Base-by-base conservation (phyloP, 768 basidiomycete species). In the Lactifluus subvellereus region DNA sequence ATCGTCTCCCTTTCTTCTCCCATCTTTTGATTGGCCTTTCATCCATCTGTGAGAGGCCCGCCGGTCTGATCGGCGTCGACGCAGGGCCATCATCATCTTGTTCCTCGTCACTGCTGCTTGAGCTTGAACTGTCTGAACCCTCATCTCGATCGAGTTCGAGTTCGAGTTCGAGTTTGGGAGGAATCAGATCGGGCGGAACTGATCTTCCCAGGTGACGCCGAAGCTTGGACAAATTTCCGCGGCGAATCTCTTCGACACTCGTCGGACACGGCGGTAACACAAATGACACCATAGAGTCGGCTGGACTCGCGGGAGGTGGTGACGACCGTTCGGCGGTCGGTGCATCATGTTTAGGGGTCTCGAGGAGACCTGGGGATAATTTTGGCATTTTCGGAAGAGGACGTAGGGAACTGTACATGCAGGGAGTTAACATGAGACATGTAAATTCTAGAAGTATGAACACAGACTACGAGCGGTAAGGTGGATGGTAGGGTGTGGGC, bases 1-100 rank as follows among this genome's bases (percentile, higher is more conserved):
- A 74, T 10, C 78, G 71, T 52, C 62, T 67, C 9, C 76, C 75
- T 20, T 72, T 74, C 65, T 74, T 74, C 67, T 80, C 79, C 33
- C 72, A 70, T 8, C 69, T 68, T 33, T 61, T 70, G 16, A 67
- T 60, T 5, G 60, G 32, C 40, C 57, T 8, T 9, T 53, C 56
- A 18, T 33, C 56, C 43, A 37, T 11, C 37, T 40, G 13, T 10
- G 45, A 40, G 52, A 58, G 20, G 43, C 50, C 33, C 3, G 37
- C 30, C 20, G 43, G 37, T 35, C 42, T 38, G 20, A 53, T 55
- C 14, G 3, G 43, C 2, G 13, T 13, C 0, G 35, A 22, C 30
- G 50, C 20, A n/a, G 18, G 10, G 45, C 57, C 43, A 14, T 1
- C 43, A 14, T 1, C 8, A 3, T 35, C 16, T 16, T 30, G 54